Evolutionary conservation across 768 basidiomycete species (phyloP).

Genomic region (Cyclocybe cylindracea): DNA sequence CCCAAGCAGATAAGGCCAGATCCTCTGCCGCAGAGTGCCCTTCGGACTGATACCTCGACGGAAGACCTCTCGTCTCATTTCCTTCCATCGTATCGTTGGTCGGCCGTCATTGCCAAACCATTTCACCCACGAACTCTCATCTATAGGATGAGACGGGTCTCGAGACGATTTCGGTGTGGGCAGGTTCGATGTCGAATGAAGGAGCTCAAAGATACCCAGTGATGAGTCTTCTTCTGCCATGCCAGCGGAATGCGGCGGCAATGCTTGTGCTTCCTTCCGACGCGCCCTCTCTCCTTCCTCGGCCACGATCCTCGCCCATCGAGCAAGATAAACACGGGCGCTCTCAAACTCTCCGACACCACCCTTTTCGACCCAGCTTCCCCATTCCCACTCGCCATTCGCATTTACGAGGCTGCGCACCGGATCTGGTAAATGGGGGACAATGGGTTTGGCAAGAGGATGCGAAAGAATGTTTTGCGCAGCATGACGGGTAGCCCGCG

Average conservation of each 20-base stretch:
- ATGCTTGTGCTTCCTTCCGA: conserved; percentile 70
- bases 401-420: conserved; percentile 88
- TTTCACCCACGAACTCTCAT: conserved; percentile 66
- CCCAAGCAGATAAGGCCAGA: conserved; percentile 92
- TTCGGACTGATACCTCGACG: conserved; percentile 64
- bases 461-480: conserved; percentile 95
- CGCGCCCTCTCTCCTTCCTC: conserved; percentile 96
- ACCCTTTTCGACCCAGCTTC: conserved; percentile 90
- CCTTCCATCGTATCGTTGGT: conserved; percentile 64
- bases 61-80: conserved; percentile 79
- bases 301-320: conserved; percentile 96
- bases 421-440: conserved; percentile 95
- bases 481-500: conserved; percentile 88
- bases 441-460: conserved; percentile 92
- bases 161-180: conserved; percentile 84
- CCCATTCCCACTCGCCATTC: conserved; percentile 91
- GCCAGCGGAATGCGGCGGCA: conserved; percentile 51
- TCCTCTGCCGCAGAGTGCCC: conserved; percentile 60
- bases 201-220: conserved; percentile 84
- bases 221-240: conserved; percentile 67
- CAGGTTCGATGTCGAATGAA: conserved; percentile 77
- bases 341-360: conserved; percentile 96
- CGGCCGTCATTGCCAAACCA: conserved; percentile 80
- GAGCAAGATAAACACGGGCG: conserved; percentile 92
- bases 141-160: conserved; percentile 76